Evolutionary conservation across 371 early-diverging fungal genomes (phyloP).

Genomic region (Syncephalastrum contaminatum): DNA sequence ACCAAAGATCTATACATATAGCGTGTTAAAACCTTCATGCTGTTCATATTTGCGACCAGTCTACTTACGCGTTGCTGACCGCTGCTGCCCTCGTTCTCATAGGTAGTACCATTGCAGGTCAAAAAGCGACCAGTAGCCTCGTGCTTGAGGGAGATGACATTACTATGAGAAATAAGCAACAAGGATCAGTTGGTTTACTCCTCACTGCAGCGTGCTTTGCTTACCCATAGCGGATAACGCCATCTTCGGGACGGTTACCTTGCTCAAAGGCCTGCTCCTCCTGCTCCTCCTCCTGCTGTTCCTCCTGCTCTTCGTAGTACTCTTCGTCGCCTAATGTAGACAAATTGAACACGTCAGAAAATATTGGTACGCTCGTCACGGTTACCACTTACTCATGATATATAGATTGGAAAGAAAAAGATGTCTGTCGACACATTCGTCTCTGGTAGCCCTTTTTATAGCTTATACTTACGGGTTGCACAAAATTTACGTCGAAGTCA

Average conservation of each 20-base stretch:
- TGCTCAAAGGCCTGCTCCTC: no score
- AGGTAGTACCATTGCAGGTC: slow-evolving; percentile 25
- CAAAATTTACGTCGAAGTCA: no score
- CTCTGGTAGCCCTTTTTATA: no score
- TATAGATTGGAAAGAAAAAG: no score
- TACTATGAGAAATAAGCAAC: slow-evolving; percentile 8
- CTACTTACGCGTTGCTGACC: slow-evolving; percentile 44
- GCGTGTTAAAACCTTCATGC: not conserved
- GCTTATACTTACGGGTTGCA: no score
- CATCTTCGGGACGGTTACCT: slow-evolving; percentile 2
- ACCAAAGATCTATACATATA: slow-evolving; percentile 34
- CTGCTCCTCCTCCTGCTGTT: no score
- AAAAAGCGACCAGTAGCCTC: slow-evolving; percentile 55
- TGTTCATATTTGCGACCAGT: not conserved
- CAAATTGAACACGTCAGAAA: not conserved
- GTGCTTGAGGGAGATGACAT: slow-evolving; percentile 56
- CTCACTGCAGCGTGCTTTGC: not conserved
- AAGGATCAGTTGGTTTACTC: not conserved
- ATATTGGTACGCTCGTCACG: no score
- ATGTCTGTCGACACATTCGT: no score
- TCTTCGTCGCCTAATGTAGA: not conserved
- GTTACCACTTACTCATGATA: slow-evolving; percentile 5
- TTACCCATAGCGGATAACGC: slow-evolving; percentile 13
- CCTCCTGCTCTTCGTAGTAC: no score
- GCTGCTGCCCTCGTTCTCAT: slow-evolving; percentile 47